Conservation (phyloP, 345 rosid species). For the Acer negundo region DNA sequence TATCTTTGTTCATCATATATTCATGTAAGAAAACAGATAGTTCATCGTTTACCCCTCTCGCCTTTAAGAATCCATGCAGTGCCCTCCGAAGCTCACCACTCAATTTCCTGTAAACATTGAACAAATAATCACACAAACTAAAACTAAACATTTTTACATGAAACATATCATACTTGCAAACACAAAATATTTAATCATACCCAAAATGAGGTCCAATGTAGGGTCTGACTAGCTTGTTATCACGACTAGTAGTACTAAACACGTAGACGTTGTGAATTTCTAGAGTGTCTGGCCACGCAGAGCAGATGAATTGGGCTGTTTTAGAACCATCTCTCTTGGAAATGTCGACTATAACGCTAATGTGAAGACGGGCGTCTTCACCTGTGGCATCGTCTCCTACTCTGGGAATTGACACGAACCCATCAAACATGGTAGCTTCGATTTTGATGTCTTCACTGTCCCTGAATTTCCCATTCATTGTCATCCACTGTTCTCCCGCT, state of each 20-base stretch:
- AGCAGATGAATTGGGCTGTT: slow-evolving; percentile 54
- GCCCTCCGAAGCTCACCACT: slow-evolving; percentile 45
- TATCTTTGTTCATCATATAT: slow-evolving; percentile 73
- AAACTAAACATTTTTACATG: not conserved
- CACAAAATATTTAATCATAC: slow-evolving; percentile 23
- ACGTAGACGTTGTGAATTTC: slow-evolving; percentile 60
- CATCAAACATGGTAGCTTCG: slow-evolving; percentile 74
- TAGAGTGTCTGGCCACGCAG: slow-evolving; percentile 68
- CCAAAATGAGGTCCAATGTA: slow-evolving; percentile 69
- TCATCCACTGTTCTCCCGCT: slow-evolving; percentile 56
- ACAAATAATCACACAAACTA: not conserved
- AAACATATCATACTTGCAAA: not conserved
- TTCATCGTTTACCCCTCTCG: slow-evolving; percentile 59
- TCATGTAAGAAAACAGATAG: slow-evolving; percentile 71
- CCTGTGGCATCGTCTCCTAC: slow-evolving; percentile 50
- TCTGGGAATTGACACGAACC: slow-evolving; percentile 43
- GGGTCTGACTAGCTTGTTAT: slow-evolving; percentile 37
- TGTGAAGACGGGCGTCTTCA: slow-evolving; percentile 50
- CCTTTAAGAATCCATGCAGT: slow-evolving; percentile 48
- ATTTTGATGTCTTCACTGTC: slow-evolving; percentile 50
- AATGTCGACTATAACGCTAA: slow-evolving; percentile 57
- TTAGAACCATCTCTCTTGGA: slow-evolving; percentile 43
- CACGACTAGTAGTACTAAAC: slow-evolving; percentile 25
- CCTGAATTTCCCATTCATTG: slow-evolving; percentile 48
- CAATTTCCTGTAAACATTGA: slow-evolving; percentile 49